phyloP scores from a whole-genome alignment of 2,329 filamentous ascomycete species.

The Colletotrichum filicis region DNA sequence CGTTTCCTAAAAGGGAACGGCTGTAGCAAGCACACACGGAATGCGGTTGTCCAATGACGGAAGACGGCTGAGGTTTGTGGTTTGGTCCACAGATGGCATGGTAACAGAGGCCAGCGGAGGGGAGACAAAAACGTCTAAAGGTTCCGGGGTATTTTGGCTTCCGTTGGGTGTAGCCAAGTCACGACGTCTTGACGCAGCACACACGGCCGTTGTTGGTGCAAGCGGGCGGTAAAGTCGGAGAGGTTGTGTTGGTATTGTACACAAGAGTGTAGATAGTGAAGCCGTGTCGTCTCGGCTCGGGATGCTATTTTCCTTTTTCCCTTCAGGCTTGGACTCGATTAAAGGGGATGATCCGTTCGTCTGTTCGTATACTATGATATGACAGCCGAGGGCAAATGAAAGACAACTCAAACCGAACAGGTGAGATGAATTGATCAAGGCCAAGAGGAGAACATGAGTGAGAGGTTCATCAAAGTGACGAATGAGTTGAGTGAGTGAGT shows the following conservation, averaged over 20 bases:
- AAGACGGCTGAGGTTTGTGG: conserved; percentile 1
- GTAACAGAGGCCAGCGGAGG: not conserved
- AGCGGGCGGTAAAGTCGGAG: not conserved
- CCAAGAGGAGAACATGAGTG: not conserved
- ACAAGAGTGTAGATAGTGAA: not conserved
- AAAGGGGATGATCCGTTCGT: not conserved
- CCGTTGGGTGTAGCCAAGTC: conserved; percentile 13
- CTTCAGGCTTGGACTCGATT: not conserved
- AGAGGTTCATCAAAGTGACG: not conserved
- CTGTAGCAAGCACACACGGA: conserved; percentile 26
- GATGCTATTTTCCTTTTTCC: not conserved
- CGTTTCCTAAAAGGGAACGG: conserved; percentile 8
- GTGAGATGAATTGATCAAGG: not conserved
- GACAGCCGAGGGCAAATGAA: not conserved
- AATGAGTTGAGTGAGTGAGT: not conserved
- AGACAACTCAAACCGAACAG: not conserved
- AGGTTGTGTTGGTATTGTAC: not conserved
- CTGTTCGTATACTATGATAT: not conserved
- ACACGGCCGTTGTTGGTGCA: conserved; percentile 21
- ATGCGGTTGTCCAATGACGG: conserved; percentile 25
- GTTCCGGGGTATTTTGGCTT: not conserved
- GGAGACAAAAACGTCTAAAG: not conserved
- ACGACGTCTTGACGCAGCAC: conserved; percentile 13
- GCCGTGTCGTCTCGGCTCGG: conserved; percentile 22
- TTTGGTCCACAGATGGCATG: not conserved